Evolutionary conservation across 2,329 filamentous ascomycete species (phyloP).

Genomic region (Mycocentrospora acerina): DNA sequence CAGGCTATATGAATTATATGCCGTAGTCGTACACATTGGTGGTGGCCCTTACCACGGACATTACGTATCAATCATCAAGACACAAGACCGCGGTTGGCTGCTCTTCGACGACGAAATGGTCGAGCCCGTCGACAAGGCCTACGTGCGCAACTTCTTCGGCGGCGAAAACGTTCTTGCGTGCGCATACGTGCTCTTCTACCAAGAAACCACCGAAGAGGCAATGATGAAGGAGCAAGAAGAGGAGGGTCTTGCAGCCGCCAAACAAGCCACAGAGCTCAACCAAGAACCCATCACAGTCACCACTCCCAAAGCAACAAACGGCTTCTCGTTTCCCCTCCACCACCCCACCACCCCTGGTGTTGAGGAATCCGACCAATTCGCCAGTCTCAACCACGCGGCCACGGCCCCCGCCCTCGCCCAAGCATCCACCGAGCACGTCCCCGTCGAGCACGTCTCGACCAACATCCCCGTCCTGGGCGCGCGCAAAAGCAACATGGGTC

Average conservation of each 20-base stretch:
- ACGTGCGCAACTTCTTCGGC: conserved; percentile 95
- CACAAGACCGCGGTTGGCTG: conserved; percentile 91
- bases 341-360: conserved; percentile 42
- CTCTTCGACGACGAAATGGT: conserved; percentile 99
- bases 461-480: conserved; percentile 38
- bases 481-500: conserved; percentile 35
- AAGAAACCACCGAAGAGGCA: conserved; percentile 76
- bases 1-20: conserved; percentile 92
- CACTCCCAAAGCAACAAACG: conserved; percentile 52
- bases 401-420: conserved; percentile 58
- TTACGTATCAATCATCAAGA: conserved; percentile 98
- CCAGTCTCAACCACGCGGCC: conserved; percentile 64
- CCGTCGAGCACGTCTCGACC: conserved; percentile 36
- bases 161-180: conserved; percentile 83
- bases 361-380: conserved; percentile 53
- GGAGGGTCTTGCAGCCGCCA: conserved; percentile 59
- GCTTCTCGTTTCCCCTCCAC: conserved; percentile 35
- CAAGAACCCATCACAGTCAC: conserved; percentile 62
- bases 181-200: conserved; percentile 96
- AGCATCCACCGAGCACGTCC: conserved; percentile 32
- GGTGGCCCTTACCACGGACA: conserved; percentile 96
- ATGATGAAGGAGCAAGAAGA: conserved; percentile 78
- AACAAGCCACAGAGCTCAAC: conserved; percentile 41
- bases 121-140: conserved; percentile 94
- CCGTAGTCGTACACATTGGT: conserved; percentile 95